Conservation (phyloP, 495 filamentous ascomycete genomes). For the Daldinia decipiens region DNA sequence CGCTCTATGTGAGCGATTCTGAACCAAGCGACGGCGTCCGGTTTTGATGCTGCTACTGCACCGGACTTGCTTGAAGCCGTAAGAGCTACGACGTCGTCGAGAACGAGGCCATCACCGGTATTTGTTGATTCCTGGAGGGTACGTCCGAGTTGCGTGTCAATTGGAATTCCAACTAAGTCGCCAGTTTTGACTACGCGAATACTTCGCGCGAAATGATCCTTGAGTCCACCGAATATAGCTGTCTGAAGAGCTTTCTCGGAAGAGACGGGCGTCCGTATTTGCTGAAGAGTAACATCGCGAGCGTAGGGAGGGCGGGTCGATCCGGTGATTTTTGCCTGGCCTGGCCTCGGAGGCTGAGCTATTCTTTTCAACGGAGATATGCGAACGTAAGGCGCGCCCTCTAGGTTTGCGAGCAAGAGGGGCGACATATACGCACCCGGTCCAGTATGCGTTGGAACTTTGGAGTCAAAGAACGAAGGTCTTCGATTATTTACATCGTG, state of each 20-base stretch:
- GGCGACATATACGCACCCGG: slow-evolving; percentile 83
- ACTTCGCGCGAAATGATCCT: slow-evolving; percentile 83
- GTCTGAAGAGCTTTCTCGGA: slow-evolving; percentile 86
- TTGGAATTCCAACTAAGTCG: slow-evolving; percentile 85
- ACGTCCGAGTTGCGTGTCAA: slow-evolving; percentile 83
- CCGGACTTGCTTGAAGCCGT: slow-evolving; percentile 47
- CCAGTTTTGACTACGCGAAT: slow-evolving; percentile 82
- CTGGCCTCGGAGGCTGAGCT: slow-evolving; percentile 50
- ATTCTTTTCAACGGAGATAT: slow-evolving; percentile 70
- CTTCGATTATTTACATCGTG: slow-evolving; percentile 56
- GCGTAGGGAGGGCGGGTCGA: slow-evolving; percentile 82
- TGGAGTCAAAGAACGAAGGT: slow-evolving; percentile 65
- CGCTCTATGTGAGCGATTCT: slow-evolving; percentile 76
- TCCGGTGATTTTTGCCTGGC: slow-evolving; percentile 61
- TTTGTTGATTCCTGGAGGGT: slow-evolving; percentile 72
- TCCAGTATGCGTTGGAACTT: slow-evolving; percentile 59
- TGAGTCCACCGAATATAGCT: slow-evolving; percentile 82
- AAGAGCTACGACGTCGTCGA: slow-evolving; percentile 70
- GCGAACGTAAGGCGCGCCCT: slow-evolving; percentile 75
- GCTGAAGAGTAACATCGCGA: slow-evolving; percentile 89
- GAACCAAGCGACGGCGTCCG: slow-evolving; percentile 87
- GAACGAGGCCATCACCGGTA: slow-evolving; percentile 66
- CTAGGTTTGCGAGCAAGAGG: slow-evolving; percentile 84
- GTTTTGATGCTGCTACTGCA: slow-evolving; percentile 43
- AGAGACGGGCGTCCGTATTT: slow-evolving; percentile 86